A percentile compares a stretch with the other conserved stretches of the same genome.
These are phyloP conservation scores for Eugenia klotzschiana DNA, from an alignment of 441 rosid species.

Conservation along the genomic window DNA sequence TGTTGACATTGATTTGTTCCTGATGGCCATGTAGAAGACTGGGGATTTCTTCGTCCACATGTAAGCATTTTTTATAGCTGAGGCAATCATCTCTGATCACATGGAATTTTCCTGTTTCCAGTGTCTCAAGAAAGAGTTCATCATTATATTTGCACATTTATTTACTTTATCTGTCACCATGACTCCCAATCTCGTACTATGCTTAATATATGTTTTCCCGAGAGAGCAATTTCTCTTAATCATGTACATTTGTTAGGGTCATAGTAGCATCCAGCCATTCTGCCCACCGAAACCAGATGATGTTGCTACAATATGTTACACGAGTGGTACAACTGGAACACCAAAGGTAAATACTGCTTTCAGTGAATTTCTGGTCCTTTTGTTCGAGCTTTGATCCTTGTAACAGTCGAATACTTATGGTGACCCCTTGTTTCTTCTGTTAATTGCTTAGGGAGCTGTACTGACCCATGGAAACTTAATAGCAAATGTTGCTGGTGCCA, in stretches of 20 bases:
- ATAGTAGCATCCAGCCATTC: slow-evolving; percentile 69
- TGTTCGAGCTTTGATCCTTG: neutral
- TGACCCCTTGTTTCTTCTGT: slow-evolving; percentile 11
- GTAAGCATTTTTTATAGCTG: neutral
- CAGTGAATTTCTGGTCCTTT: neutral
- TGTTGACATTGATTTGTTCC: neutral
- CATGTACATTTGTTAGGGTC: slow-evolving; percentile 53
- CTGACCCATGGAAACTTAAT: slow-evolving; percentile 84
- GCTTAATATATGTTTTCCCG: neutral
- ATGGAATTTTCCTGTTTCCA: neutral
- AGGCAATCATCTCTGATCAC: neutral
- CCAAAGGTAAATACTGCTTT: slow-evolving; percentile 56
- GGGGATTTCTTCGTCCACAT: neutral
- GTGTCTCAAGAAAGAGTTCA: neutral
- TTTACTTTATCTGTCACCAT: neutral
- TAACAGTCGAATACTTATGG: neutral
- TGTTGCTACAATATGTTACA: slow-evolving; percentile 89
- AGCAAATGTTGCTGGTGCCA: slow-evolving; percentile 76
- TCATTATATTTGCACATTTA: neutral
- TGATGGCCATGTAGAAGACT: neutral
- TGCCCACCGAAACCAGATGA: slow-evolving; percentile 78
- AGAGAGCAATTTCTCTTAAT: neutral
- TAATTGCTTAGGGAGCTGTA: slow-evolving; percentile 61
- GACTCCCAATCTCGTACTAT: neutral
- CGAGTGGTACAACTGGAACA: slow-evolving; percentile 98